These are phyloP conservation scores for Cyberlindnera americana DNA, from an alignment of 805 yeast species.

Conservation along the genomic window DNA sequence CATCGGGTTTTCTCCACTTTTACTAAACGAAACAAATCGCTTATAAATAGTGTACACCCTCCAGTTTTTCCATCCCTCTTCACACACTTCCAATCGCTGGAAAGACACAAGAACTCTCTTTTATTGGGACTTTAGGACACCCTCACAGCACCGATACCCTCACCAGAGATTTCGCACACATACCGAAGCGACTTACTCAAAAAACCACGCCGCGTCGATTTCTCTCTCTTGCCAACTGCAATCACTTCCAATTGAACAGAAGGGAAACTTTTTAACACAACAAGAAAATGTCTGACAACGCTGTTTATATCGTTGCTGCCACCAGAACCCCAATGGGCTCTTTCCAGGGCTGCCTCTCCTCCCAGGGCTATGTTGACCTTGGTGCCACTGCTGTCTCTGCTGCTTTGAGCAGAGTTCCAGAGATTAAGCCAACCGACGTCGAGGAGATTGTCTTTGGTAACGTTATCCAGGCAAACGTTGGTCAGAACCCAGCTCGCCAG, in stretches of 20 bases:
- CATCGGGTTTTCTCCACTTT: not conserved
- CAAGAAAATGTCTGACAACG: constrained; percentile 29
- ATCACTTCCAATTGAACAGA: no score
- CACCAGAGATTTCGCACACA: no score
- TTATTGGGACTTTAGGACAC: no score
- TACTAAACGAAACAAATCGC: no score
- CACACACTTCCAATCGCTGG: no score
- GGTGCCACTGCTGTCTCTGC: constrained; percentile 92
- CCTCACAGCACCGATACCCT: no score
- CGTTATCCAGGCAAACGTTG: constrained; percentile 88
- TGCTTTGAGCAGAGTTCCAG: constrained; percentile 80
- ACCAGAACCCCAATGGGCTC: constrained; percentile 97
- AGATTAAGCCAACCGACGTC: constrained; percentile 69
- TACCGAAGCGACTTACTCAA: not conserved
- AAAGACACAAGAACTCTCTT: no score
- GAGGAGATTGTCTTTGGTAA: constrained; percentile 93
- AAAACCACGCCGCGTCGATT: not conserved
- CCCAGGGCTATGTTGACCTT: constrained; percentile 75
- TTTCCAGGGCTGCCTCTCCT: constrained; percentile 78
- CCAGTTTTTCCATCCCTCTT: no score
- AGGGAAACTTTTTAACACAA: no score
- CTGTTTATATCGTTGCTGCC: constrained; percentile 84
- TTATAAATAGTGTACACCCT: constrained; percentile 3
- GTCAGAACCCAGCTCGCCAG: constrained; percentile 98
- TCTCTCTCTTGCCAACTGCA: no score